Evolutionary conservation across 306 rosid species (phyloP).

Genomic region (Medicago truncatula): DNA sequence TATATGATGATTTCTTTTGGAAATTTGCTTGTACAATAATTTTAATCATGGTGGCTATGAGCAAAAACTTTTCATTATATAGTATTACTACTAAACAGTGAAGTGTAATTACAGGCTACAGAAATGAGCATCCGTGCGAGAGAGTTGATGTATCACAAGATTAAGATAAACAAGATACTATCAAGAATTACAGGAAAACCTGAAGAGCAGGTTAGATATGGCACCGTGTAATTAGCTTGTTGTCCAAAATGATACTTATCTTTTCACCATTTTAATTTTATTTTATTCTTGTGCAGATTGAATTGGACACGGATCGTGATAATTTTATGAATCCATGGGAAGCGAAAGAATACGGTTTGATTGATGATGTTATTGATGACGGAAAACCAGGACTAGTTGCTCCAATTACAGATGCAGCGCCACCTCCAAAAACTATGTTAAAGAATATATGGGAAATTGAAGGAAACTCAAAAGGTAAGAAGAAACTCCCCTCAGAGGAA

Average conservation of each 20-base stretch:
- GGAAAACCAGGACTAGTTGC: slow-evolving; percentile 96
- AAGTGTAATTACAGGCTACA: slow-evolving; percentile 62
- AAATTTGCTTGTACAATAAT: neutral
- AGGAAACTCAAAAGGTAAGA: slow-evolving; percentile 60
- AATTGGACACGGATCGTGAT: slow-evolving; percentile 81
- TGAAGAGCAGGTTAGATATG: slow-evolving; percentile 63
- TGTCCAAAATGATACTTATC: neutral
- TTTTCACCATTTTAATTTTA: neutral
- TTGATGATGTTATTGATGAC: slow-evolving; percentile 85
- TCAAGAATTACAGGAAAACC: slow-evolving; percentile 87
- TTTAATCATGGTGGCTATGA: neutral
- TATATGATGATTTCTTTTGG: slow-evolving; percentile 8
- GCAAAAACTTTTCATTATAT: slow-evolving; percentile 6
- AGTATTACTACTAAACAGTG: slow-evolving; percentile 4
- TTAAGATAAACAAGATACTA: slow-evolving; percentile 85
- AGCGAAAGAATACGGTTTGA: slow-evolving; percentile 89
- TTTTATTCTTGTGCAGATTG: slow-evolving; percentile 60
- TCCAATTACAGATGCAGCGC: slow-evolving; percentile 64
- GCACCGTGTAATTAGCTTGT: slow-evolving; percentile 8
- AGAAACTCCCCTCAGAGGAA: slow-evolving; percentile 81
- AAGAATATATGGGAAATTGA: slow-evolving; percentile 68
- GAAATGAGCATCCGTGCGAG: slow-evolving; percentile 79
- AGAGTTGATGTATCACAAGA: slow-evolving; percentile 88
- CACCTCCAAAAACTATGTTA: slow-evolving; percentile 77
- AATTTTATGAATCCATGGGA: slow-evolving; percentile 94